These are phyloP conservation scores for Penstemon davidsonii DNA, from an alignment of 257 asterid genomes.

Conservation along the genomic window DNA sequence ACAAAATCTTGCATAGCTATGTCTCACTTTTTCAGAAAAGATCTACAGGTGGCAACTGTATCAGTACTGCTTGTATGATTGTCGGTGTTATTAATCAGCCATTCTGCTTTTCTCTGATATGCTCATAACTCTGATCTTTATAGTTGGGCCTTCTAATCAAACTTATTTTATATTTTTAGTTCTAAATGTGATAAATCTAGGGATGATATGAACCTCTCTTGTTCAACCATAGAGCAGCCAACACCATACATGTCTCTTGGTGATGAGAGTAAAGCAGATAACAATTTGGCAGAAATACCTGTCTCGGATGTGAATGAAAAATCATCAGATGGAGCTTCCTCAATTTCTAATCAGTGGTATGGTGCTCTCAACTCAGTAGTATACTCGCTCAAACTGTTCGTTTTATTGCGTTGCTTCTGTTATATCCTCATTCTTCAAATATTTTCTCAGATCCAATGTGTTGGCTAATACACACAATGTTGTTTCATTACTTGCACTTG, in stretches of 20 bases:
- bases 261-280: background rate
- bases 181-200: constrained; percentile 39
- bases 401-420: constrained; percentile 2
- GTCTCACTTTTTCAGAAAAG: background rate
- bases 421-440: background rate
- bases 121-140: background rate
- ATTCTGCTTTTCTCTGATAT: constrained; percentile 3
- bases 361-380: constrained; percentile 11
- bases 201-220: constrained; percentile 39
- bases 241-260: constrained; percentile 2
- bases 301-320: constrained; percentile 38
- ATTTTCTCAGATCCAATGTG: background rate
- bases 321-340: constrained; percentile 32
- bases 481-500: background rate
- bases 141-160: constrained; percentile 18
- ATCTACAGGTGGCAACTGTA: background rate
- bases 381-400: background rate
- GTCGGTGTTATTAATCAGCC: background rate
- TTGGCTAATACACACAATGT: background rate
- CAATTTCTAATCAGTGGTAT: constrained; percentile 41
- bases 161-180: constrained; percentile 31
- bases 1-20: constrained; percentile 7
- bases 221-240: constrained; percentile 38
- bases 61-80: constrained; percentile 1
- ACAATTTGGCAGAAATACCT: constrained; percentile 31